Evolutionary conservation across 2,329 filamentous ascomycete species (phyloP).

Genomic region (Meredithiella fracta): DNA sequence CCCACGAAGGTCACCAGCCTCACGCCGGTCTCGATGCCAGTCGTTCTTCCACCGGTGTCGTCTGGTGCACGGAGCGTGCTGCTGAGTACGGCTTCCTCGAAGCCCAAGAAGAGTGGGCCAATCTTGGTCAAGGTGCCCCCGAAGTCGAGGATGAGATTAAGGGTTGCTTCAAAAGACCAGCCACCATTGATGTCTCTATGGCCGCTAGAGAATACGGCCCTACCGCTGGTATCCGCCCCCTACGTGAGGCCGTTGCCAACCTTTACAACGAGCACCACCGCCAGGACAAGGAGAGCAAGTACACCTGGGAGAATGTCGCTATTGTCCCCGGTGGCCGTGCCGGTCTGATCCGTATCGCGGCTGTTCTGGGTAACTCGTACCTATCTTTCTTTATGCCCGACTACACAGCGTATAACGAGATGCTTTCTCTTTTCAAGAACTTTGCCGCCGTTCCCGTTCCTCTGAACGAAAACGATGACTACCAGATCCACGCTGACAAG

Average conservation of each 20-base stretch:
- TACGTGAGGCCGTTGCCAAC: conserved; percentile 74
- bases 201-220: conserved; percentile 79
- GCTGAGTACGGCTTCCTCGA: conserved; percentile 79
- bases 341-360: conserved; percentile 84
- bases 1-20: conserved; percentile 78
- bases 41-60: conserved; percentile 78
- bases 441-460: conserved; percentile 80
- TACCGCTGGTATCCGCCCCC: conserved; percentile 80
- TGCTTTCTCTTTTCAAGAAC: conserved; percentile 89
- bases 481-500: conserved; percentile 86
- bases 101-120: conserved; percentile 71
- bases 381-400: conserved; percentile 88
- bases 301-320: conserved; percentile 94
- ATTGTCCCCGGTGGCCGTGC: conserved; percentile 89
- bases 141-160: conserved; percentile 88
- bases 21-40: conserved; percentile 83
- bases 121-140: conserved; percentile 82
- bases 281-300: conserved; percentile 71
- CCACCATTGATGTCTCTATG: conserved; percentile 59
- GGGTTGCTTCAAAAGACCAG: conserved; percentile 72
- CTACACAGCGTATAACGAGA: conserved; percentile 96
- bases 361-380: conserved; percentile 82
- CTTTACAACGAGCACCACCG: conserved; percentile 91
- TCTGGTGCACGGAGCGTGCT: conserved; percentile 82
- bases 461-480: conserved; percentile 67